phyloP scores from a whole-genome alignment of 164 flowering plant species.

The Nymphaea colorata region DNA sequence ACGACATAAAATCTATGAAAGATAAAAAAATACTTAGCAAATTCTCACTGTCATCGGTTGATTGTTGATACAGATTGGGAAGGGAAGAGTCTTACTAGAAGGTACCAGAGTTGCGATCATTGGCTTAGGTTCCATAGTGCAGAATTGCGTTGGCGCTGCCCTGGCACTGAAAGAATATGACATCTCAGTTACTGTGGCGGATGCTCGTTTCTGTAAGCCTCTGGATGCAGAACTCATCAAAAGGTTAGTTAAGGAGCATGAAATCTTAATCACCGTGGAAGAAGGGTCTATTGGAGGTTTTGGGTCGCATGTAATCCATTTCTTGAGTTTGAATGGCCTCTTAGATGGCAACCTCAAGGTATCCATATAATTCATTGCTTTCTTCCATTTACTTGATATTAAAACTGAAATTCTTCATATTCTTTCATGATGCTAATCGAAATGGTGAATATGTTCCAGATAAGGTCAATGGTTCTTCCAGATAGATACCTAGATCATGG shows the following conservation, averaged over 20 bases:
- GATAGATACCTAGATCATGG: slow-evolving; percentile 94
- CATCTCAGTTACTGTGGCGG: slow-evolving; percentile 51
- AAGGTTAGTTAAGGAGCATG: slow-evolving; percentile 62
- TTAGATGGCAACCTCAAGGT: slow-evolving; percentile 90
- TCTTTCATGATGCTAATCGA: slow-evolving; percentile 3
- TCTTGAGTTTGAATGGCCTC: slow-evolving; percentile 49
- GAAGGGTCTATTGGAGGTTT: slow-evolving; percentile 93
- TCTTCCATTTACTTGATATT: neutral
- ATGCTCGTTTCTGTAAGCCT: slow-evolving; percentile 93
- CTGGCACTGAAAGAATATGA: slow-evolving; percentile 27
- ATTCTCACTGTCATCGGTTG: too few species aligned
- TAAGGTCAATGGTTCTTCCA: slow-evolving; percentile 25
- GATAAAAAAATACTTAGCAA: too few species aligned
- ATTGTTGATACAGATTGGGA: slow-evolving; percentile 49
- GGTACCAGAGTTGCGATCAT: slow-evolving; percentile 72
- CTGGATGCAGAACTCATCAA: slow-evolving; percentile 58
- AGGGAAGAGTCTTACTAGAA: slow-evolving; percentile 69
- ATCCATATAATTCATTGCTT: slow-evolving; percentile 1
- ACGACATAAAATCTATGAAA: too few species aligned
- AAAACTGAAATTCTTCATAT: too few species aligned
- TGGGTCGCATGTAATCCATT: slow-evolving; percentile 78
- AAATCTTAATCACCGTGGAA: slow-evolving; percentile 61
- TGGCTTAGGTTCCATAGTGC: slow-evolving; percentile 72
- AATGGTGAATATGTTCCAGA: slow-evolving; percentile 7
- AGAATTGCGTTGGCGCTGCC: slow-evolving; percentile 62